Conservation (phyloP, 164 flowering plant species). For the Nymphaea thermarum region DNA sequence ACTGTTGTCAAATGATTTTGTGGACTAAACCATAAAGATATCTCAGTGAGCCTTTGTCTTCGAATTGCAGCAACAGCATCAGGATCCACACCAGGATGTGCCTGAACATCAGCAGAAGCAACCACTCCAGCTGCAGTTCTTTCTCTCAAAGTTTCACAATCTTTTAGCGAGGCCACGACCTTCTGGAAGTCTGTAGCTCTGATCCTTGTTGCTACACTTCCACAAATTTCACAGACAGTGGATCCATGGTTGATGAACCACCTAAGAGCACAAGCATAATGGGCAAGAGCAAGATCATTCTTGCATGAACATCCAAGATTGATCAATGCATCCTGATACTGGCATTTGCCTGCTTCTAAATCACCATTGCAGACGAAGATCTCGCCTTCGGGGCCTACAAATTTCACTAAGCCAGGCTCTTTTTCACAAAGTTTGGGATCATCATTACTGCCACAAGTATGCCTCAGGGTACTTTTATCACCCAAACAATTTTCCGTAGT, state of each 20-base stretch:
- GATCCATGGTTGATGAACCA: slow-evolving; percentile 96
- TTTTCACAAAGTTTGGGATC: slow-evolving; percentile 9
- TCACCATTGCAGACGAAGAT: slow-evolving; percentile 67
- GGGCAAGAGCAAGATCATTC: slow-evolving; percentile 76
- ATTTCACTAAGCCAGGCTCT: slow-evolving; percentile 39
- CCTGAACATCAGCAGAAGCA: slow-evolving; percentile 23
- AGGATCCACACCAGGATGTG: slow-evolving; percentile 54
- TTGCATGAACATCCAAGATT: slow-evolving; percentile 93
- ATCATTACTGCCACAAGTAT: neutral
- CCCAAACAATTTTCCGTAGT: neutral
- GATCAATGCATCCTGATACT: slow-evolving; percentile 39
- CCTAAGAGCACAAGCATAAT: slow-evolving; percentile 90
- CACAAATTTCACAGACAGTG: slow-evolving; percentile 90
- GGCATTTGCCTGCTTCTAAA: slow-evolving; percentile 48
- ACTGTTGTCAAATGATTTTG: slow-evolving; percentile 24
- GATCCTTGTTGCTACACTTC: slow-evolving; percentile 57
- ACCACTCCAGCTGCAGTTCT: slow-evolving; percentile 66
- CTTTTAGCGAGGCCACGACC: slow-evolving; percentile 59
- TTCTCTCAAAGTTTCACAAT: slow-evolving; percentile 68
- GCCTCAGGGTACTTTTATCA: neutral
- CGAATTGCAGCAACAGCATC: slow-evolving; percentile 90
- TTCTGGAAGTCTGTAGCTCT: slow-evolving; percentile 50
- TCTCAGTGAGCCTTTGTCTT: slow-evolving; percentile 85
- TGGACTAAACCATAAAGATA: slow-evolving; percentile 77
- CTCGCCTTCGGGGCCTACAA: slow-evolving; percentile 76